Base-by-base conservation (phyloP, 495 filamentous ascomycete species). In the Aspergillus bertholletiae region DNA sequence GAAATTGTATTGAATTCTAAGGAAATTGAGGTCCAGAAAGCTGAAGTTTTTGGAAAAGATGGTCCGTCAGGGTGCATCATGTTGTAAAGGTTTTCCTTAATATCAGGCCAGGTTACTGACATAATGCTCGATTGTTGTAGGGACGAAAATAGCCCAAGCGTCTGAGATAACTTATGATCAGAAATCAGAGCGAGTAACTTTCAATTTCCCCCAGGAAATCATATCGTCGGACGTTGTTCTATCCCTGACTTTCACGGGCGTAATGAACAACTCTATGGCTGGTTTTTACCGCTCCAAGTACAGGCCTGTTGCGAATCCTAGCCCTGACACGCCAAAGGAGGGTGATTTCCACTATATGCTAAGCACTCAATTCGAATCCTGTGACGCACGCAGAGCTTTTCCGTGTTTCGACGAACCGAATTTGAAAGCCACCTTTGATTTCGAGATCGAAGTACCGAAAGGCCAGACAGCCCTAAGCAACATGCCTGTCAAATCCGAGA, bases 341-440 rank as follows among this genome's bases (percentile, higher is more conserved):
- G 81, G 76, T 13, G 88, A 94, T 39, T 87, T 86, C 65, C 81
- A 93, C 73, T 90, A 91, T 73, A 96, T 96, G 93, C 83, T 95
- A 67, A 91, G 86, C 72, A 98, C 94, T 37, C 94, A 98, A 72
- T 97, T 98, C 62, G 94, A 98, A 74, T 86, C 91, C 39, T 96
- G 91, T 65, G 94, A 97, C 77, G 94, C 94, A 39, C 84, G 94
- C 49, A 78, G 92, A 59, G 92, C 92, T 20, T 95, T 98, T 70
- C 94, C 94, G 41, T 97, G 94, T 76, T 97, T 97, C 62, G 94
- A 98, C 66, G 94, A 98, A 75, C 94, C 94, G 18, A 97, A 95
- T 63, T 78, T 97, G 47, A 98, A 98, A 73, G 90, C 94, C 22
- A 89, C 90, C 7, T 97, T 96, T 64, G 93, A 96, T 69, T 88